Evolutionary conservation across 306 rosid genomes (phyloP).

Genomic region (Pyrus pyrifolia): DNA sequence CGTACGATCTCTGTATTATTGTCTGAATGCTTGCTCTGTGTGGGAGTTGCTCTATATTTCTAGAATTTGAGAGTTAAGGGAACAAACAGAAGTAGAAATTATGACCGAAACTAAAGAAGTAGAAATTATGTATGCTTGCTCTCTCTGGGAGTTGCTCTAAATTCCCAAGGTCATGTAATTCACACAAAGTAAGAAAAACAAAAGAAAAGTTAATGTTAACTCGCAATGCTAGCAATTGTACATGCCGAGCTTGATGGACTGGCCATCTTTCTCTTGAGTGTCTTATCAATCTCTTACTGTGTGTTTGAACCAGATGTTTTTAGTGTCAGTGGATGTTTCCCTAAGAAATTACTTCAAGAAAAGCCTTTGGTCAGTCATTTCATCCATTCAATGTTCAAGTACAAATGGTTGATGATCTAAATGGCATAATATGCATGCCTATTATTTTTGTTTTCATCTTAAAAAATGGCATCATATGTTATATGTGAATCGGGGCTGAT

Average conservation of each 20-base stretch:
- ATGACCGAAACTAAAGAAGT: not conserved
- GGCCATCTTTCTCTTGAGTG: not conserved
- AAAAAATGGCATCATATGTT: not conserved
- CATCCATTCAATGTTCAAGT: not conserved
- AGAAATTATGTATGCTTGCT: not conserved
- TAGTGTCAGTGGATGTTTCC: not conserved
- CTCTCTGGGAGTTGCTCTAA: constrained; percentile 1
- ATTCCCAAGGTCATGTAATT: not conserved
- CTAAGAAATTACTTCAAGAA: not conserved
- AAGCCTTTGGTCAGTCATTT: constrained; percentile 8
- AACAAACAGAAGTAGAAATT: not conserved
- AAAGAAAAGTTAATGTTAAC: not conserved
- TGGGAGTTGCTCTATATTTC: not conserved
- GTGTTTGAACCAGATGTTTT: not conserved
- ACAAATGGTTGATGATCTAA: not conserved
- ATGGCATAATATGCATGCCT: not conserved
- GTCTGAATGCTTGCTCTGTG: not conserved
- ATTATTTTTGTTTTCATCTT: not conserved
- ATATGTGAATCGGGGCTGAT: not conserved
- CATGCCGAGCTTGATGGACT: not conserved
- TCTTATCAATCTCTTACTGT: not conserved
- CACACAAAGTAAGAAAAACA: not conserved
- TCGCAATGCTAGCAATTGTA: not conserved
- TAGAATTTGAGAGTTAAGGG: not conserved
- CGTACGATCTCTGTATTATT: constrained; percentile 44